Evolutionary conservation across 164 flowering plant genomes (phyloP).

Genomic region (Stephania japonica): DNA sequence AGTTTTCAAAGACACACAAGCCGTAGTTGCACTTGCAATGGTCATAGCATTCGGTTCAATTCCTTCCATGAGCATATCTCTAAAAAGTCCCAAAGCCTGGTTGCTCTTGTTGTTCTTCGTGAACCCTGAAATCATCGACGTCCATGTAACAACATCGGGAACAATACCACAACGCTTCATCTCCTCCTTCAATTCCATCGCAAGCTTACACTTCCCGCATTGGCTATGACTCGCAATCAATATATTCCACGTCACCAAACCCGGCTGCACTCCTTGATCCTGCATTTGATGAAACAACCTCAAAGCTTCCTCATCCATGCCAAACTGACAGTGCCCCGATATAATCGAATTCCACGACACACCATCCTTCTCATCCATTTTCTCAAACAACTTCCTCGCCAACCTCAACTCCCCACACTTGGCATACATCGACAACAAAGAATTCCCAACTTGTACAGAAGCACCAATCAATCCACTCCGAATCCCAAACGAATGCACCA

Average conservation of each 20-base stretch:
- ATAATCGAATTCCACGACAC: slow-evolving; percentile 32
- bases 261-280: slow-evolving; percentile 23
- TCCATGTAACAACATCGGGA: slow-evolving; percentile 33
- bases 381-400: slow-evolving; percentile 18
- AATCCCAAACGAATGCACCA: slow-evolving; percentile 18
- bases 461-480: slow-evolving; percentile 12
- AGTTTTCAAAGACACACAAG: slow-evolving; percentile 22
- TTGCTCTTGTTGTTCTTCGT: slow-evolving; percentile 21
- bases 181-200: slow-evolving; percentile 26
- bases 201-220: slow-evolving; percentile 23
- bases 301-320: slow-evolving; percentile 18
- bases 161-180: slow-evolving; percentile 19
- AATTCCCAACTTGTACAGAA: slow-evolving; percentile 18
- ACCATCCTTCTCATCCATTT: slow-evolving; percentile 17
- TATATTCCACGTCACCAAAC: slow-evolving; percentile 27
- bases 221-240: slow-evolving; percentile 26
- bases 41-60: slow-evolving; percentile 29
- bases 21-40: slow-evolving; percentile 25
- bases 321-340: slow-evolving; percentile 21
- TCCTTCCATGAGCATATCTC: slow-evolving; percentile 20
- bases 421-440: slow-evolving; percentile 25
- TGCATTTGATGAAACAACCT: slow-evolving; percentile 21
- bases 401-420: slow-evolving; percentile 21
- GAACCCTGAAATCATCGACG: slow-evolving; percentile 28
- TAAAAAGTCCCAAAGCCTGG: slow-evolving; percentile 26